Evolutionary conservation across 2,329 filamentous ascomycete species (phyloP).

Genomic region (Penicillium fuscoglaucum): DNA sequence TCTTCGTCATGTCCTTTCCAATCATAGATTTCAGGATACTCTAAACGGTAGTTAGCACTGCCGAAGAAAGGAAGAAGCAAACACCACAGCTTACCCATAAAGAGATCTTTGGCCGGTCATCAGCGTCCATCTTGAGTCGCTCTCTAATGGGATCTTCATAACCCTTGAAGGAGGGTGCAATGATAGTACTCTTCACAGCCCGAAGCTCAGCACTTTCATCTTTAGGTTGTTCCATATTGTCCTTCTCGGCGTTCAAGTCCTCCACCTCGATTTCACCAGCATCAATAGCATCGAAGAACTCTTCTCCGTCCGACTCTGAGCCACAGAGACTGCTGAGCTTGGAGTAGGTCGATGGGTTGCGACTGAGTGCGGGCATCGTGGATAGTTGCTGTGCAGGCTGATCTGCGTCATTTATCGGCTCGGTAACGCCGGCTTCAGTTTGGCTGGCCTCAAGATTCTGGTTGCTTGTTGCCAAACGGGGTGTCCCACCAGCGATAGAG

Average conservation of each 20-base stretch:
- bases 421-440: conserved; percentile 22
- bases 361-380: conserved; percentile 42
- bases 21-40: conserved; percentile 99
- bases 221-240: conserved; percentile 50
- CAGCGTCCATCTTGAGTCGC: conserved; percentile 82
- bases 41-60: conserved; percentile 49
- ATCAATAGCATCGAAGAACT: conserved; percentile 97
- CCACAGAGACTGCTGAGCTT: conserved; percentile 72
- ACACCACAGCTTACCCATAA: conserved; percentile 72
- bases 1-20: conserved; percentile 99
- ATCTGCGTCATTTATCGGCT: conserved; percentile 14
- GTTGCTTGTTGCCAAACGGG: conserved; percentile 23
- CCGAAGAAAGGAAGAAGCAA: not conserved
- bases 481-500: conserved; percentile 33
- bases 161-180: conserved; percentile 77
- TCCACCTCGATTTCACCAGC: conserved; percentile 76
- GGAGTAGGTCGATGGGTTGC: conserved; percentile 66
- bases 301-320: conserved; percentile 77
- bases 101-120: conserved; percentile 89
- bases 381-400: conserved; percentile 14
- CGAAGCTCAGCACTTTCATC: conserved; percentile 45
- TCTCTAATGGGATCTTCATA: conserved; percentile 86
- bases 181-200: conserved; percentile 58
- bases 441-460: conserved; percentile 40
- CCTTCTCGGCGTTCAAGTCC: conserved; percentile 57